These are phyloP conservation scores for Monosporascus sp. DNA, from an alignment of 2,329 filamentous ascomycete species.

Conservation along the genomic window DNA sequence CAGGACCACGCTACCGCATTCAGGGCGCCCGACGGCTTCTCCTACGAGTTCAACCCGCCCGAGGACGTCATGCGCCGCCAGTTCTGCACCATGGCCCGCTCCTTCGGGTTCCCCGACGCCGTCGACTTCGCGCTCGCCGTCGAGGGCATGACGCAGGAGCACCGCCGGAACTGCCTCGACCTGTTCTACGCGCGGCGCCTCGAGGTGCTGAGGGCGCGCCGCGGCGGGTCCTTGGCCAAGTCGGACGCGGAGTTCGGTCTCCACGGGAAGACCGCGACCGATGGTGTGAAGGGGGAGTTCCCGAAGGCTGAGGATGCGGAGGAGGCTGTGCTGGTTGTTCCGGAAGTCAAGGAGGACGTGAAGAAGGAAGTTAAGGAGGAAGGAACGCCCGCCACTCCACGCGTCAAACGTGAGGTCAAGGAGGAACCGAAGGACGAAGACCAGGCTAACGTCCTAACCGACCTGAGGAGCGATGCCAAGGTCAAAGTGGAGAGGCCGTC, in stretches of 20 bases:
- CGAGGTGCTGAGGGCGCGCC: slow-evolving; percentile 37
- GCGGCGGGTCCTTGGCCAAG: slow-evolving; percentile 1
- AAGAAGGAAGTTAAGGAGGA: slow-evolving; percentile 1
- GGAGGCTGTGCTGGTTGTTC: not conserved
- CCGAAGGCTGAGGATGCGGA: not conserved
- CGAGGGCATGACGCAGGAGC: slow-evolving; percentile 82
- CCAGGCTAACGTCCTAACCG: not conserved
- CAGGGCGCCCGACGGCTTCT: slow-evolving; percentile 21
- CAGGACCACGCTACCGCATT: slow-evolving; percentile 26
- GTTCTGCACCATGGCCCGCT: slow-evolving; percentile 84
- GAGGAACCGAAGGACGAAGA: not conserved
- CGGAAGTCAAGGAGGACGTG: slow-evolving; percentile 4
- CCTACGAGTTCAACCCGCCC: slow-evolving; percentile 64
- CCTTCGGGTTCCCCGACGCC: slow-evolving; percentile 69
- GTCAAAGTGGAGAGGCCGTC: slow-evolving; percentile 8
- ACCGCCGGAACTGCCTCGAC: slow-evolving; percentile 73
- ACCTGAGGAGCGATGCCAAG: slow-evolving; percentile 5
- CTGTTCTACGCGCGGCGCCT: slow-evolving; percentile 70
- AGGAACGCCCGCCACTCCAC: not conserved
- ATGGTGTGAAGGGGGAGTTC: slow-evolving; percentile 1
- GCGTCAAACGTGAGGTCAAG: slow-evolving; percentile 10
- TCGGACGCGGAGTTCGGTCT: slow-evolving; percentile 1
- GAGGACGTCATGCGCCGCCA: slow-evolving; percentile 70
- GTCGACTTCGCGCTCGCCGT: slow-evolving; percentile 87
- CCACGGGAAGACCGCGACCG: not conserved